Evolutionary conservation across 495 filamentous ascomycete genomes (phyloP).

Genomic region (Parathielavia hyrcaniae): DNA sequence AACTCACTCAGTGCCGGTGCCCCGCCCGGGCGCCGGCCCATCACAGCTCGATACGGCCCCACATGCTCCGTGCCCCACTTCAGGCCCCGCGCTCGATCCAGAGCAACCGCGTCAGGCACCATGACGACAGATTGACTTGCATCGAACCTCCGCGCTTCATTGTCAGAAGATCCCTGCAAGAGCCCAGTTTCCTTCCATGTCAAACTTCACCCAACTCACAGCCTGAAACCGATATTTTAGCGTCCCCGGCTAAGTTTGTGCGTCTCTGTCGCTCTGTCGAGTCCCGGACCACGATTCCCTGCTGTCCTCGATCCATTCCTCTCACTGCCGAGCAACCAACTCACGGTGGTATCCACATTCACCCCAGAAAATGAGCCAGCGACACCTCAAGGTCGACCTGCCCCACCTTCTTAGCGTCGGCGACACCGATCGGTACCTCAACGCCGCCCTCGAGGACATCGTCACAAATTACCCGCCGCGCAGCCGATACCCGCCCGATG

Average conservation of each 20-base stretch:
- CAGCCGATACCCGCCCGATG: conserved; percentile 23
- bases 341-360: background rate
- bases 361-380: background rate
- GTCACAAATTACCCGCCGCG: conserved; percentile 30
- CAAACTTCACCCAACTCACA: too few relatives aligned
- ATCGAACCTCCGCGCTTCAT: too few relatives aligned
- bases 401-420: conserved; percentile 11
- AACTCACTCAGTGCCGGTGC: too few relatives aligned
- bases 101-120: background rate
- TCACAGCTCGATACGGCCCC: background rate
- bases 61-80: background rate
- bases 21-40: too few relatives aligned
- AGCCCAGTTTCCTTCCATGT: too few relatives aligned
- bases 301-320: background rate
- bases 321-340: background rate
- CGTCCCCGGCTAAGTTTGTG: too few relatives aligned
- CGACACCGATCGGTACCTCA: conserved; percentile 22
- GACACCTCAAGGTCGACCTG: conserved; percentile 16
- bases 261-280: too few relatives aligned
- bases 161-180: too few relatives aligned
- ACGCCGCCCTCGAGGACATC: conserved; percentile 31
- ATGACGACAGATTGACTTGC: background rate
- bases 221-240: too few relatives aligned
- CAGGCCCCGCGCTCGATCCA: too few relatives aligned
- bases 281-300: background rate